These are phyloP conservation scores for Suillus ampliporus DNA, from an alignment of 768 basidiomycete genomes.

Conservation along the genomic window DNA sequence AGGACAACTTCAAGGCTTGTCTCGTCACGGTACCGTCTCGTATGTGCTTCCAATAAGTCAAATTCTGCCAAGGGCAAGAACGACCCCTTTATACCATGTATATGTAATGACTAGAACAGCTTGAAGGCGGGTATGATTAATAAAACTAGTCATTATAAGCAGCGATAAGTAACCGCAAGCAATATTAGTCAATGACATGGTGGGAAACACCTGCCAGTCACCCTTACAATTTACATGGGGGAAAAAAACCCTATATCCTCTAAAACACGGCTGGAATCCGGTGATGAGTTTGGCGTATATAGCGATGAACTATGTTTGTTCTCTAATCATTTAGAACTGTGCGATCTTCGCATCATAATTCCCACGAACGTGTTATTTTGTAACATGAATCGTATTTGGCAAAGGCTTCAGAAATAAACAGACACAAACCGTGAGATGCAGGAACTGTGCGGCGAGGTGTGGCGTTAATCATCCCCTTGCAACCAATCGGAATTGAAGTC, in stretches of 20 bases:
- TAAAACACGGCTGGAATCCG: background rate
- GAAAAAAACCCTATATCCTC: background rate
- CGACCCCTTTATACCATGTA: too few species aligned
- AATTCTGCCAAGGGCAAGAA: background rate
- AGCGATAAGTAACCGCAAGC: too few species aligned
- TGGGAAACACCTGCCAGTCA: background rate
- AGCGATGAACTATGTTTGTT: background rate
- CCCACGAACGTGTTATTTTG: background rate
- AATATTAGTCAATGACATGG: too few species aligned
- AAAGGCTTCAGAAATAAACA: constrained; percentile 24
- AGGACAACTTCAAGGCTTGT: background rate
- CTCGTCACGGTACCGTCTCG: background rate
- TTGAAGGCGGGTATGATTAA: background rate
- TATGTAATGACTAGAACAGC: background rate
- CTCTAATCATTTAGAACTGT: background rate
- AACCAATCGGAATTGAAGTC: background rate
- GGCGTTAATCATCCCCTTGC: too few species aligned
- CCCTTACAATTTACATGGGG: background rate
- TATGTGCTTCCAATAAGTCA: too few species aligned
- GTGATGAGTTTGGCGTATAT: background rate
- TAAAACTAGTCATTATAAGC: too few species aligned
- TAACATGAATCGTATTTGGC: constrained; percentile 17
- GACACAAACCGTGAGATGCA: background rate
- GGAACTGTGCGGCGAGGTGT: too few species aligned
- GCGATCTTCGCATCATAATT: background rate